Evolutionary conservation across 768 basidiomycete species (phyloP).

Genomic region (Termitomyces sp.): DNA sequence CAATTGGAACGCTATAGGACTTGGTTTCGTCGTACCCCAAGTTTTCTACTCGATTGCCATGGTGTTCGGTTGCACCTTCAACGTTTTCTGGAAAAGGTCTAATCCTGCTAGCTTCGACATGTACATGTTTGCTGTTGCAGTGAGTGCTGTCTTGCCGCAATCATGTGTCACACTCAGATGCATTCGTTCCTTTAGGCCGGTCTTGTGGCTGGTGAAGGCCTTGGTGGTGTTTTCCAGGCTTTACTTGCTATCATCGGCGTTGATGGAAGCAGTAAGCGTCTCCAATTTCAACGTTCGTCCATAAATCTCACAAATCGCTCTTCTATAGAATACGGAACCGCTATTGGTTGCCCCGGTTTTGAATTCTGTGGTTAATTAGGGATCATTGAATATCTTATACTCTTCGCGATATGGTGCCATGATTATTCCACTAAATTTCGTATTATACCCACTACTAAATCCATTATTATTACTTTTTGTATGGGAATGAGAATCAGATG

Average conservation of each 20-base stretch:
- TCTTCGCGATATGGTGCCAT: background rate
- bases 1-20: constrained; percentile 52
- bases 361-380: constrained; percentile 43
- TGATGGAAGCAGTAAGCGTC: constrained; percentile 36
- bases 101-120: constrained; percentile 42
- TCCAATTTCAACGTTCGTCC: background rate
- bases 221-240: constrained; percentile 56
- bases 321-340: constrained; percentile 36
- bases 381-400: background rate
- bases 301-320: background rate
- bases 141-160: constrained; percentile 13
- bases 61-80: constrained; percentile 39
- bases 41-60: constrained; percentile 46
- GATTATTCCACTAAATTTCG: background rate
- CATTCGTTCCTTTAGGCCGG: constrained; percentile 27
- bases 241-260: constrained; percentile 47
- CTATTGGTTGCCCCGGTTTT: constrained; percentile 46
- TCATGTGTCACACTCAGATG: background rate
- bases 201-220: constrained; percentile 52
- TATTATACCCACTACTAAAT: background rate
- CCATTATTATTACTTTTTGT: background rate
- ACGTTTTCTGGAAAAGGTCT: constrained; percentile 41
- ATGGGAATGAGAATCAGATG: background rate
- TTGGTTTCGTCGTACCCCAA: constrained; percentile 50
- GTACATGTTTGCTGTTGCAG: constrained; percentile 53